These are phyloP conservation scores for Endothia cerciana DNA, from an alignment of 2,329 filamentous ascomycete species.

Conservation along the genomic window DNA sequence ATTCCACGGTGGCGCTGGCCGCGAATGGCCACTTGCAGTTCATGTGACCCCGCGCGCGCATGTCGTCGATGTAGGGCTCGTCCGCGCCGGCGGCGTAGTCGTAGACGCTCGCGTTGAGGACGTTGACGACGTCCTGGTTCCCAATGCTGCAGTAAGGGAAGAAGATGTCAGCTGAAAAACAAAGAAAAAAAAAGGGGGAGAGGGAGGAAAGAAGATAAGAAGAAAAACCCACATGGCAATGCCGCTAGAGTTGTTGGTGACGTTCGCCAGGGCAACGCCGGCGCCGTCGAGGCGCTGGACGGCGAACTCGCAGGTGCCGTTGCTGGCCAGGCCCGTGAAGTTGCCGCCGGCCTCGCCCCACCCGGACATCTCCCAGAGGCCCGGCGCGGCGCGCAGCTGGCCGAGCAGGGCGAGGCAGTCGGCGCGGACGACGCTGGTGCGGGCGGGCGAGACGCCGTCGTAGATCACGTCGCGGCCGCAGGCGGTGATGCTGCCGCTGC, in stretches of 20 bases:
- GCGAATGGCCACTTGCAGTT: slow-evolving; percentile 11
- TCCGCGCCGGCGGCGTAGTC: slow-evolving; percentile 3
- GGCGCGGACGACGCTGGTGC: slow-evolving; percentile 14
- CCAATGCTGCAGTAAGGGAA: slow-evolving; percentile 6
- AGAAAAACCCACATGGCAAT: slow-evolving; percentile 11
- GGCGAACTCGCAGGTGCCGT: slow-evolving; percentile 23
- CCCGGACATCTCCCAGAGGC: slow-evolving; percentile 13
- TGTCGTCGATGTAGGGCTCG: slow-evolving; percentile 15
- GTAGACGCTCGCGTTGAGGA: slow-evolving; percentile 18
- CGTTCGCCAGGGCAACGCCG: background rate
- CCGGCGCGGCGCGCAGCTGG: background rate
- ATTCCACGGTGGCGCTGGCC: slow-evolving; percentile 8
- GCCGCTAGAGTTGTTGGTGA: background rate
- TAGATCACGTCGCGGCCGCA: slow-evolving; percentile 10
- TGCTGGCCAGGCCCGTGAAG: slow-evolving; percentile 4
- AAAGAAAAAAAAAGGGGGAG: too few relatives aligned
- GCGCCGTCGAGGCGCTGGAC: slow-evolving; percentile 6
- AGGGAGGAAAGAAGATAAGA: background rate
- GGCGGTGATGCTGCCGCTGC: slow-evolving; percentile 9
- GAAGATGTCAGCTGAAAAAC: background rate
- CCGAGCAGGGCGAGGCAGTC: slow-evolving; percentile 6
- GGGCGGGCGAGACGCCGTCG: slow-evolving; percentile 13
- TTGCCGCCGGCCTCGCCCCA: background rate
- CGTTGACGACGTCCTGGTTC: slow-evolving; percentile 18
- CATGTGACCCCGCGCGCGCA: slow-evolving; percentile 20